Evolutionary conservation across 2,329 filamentous ascomycete genomes (phyloP).

Genomic region (Exophiala aquamarina): DNA sequence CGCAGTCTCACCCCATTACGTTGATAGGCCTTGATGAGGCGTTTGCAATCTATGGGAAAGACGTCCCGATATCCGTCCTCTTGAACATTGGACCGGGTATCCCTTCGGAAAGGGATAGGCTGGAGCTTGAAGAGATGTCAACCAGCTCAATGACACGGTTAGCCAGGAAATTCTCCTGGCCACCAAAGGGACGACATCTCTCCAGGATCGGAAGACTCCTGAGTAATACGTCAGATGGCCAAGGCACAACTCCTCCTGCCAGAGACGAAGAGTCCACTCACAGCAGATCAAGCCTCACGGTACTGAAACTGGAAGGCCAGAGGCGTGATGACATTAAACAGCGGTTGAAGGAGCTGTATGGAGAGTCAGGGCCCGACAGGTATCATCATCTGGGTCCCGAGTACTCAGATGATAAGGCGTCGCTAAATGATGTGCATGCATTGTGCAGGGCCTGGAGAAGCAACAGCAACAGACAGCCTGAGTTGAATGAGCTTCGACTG

Average conservation of each 20-base stretch:
- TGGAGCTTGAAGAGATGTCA: slow-evolving; percentile 14
- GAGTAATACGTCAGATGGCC: too few relatives aligned
- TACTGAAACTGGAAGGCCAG: slow-evolving; percentile 12
- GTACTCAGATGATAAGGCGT: slow-evolving; percentile 12
- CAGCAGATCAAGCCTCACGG: slow-evolving; percentile 9
- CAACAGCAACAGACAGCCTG: background rate
- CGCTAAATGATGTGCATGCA: slow-evolving; percentile 15
- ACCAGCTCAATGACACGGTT: slow-evolving; percentile 9
- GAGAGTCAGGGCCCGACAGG: slow-evolving; percentile 4
- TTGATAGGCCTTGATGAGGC: slow-evolving; percentile 17
- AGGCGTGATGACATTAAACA: slow-evolving; percentile 11
- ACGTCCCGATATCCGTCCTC: slow-evolving; percentile 14
- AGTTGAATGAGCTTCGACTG: slow-evolving; percentile 2
- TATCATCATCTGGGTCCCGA: slow-evolving; percentile 18
- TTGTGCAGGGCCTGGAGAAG: too few relatives aligned
- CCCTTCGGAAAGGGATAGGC: slow-evolving; percentile 10
- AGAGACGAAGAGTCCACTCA: background rate
- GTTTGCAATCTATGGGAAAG: slow-evolving; percentile 6
- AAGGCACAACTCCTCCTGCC: background rate
- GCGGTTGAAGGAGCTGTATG: slow-evolving; percentile 11
- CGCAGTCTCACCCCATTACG: slow-evolving; percentile 16
- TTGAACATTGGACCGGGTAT: slow-evolving; percentile 18
- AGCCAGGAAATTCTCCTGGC: slow-evolving; percentile 15
- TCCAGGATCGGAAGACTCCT: too few relatives aligned
- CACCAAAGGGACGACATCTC: background rate